These are phyloP conservation scores for Kazachstania martiniae DNA, from an alignment of 805 yeast species.

Conservation along the genomic window DNA sequence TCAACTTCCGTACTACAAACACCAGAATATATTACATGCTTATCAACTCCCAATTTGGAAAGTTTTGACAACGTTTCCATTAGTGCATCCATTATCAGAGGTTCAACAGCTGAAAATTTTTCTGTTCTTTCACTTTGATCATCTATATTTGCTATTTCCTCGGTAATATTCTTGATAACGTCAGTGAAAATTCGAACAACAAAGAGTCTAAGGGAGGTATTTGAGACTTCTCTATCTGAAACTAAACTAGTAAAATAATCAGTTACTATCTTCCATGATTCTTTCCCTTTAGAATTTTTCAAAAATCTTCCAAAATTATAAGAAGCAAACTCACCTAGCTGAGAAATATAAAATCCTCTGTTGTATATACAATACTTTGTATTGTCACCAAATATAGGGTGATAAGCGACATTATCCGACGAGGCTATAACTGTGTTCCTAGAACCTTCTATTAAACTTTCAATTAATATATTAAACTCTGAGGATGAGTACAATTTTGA, in stretches of 20 bases:
- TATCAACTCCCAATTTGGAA: conserved; percentile 21
- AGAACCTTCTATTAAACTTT: conserved; percentile 27
- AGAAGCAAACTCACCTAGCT: conserved; percentile 41
- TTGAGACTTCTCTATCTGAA: conserved; percentile 31
- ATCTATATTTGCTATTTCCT: conserved; percentile 16
- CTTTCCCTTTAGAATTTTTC: conserved; percentile 20
- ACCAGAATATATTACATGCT: conserved; percentile 28
- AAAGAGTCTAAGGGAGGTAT: conserved; percentile 35
- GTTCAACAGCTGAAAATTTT: conserved; percentile 29
- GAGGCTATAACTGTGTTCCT: conserved; percentile 1
- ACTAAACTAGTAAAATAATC: conserved; percentile 37
- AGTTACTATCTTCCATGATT: conserved; percentile 40
- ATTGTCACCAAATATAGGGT: conserved; percentile 16
- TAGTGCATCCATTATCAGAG: conserved; percentile 39
- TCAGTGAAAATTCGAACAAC: conserved; percentile 43
- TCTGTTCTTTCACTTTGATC: conserved; percentile 9
- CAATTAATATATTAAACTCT: conserved; percentile 40
- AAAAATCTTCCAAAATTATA: conserved; percentile 44
- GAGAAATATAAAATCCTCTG: conserved; percentile 41
- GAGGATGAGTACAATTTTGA: conserved; percentile 42
- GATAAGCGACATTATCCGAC: conserved; percentile 6
- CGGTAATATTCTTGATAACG: conserved; percentile 31
- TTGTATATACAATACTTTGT: conserved; percentile 40
- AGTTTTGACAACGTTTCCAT: conserved; percentile 35
- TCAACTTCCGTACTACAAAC: conserved; percentile 50